These are phyloP conservation scores for Pichia gijzeniarum DNA, from an alignment of 805 yeast genomes.

Conservation along the genomic window DNA sequence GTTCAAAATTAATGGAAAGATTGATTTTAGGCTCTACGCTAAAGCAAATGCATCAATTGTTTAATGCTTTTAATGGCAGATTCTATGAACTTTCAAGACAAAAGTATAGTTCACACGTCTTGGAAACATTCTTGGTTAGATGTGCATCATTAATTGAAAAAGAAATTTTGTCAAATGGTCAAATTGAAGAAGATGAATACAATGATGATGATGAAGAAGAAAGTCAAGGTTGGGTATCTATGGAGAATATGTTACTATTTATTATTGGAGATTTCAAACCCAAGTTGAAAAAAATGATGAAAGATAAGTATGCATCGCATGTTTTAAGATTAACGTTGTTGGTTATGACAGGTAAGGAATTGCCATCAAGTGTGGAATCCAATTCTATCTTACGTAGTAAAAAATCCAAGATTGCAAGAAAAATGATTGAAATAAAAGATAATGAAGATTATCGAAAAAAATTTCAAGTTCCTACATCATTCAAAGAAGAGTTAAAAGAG, in stretches of 20 bases:
- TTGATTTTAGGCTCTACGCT: conserved; percentile 62
- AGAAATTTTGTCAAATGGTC: conserved; percentile 49
- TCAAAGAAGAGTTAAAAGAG: conserved; percentile 52
- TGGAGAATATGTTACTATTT: conserved; percentile 59
- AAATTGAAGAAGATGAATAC: conserved; percentile 31
- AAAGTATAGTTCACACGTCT: conserved; percentile 88
- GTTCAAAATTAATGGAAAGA: conserved; percentile 89
- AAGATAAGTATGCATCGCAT: conserved; percentile 84
- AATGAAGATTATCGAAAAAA: conserved; percentile 61
- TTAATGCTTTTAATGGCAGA: conserved; percentile 64
- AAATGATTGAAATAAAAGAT: conserved; percentile 84
- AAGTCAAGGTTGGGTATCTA: conserved; percentile 38
- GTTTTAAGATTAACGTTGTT: conserved; percentile 68
- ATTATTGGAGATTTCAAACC: conserved; percentile 66
- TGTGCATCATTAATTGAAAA: conserved; percentile 68
- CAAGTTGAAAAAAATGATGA: conserved; percentile 49
- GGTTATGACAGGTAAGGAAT: conserved; percentile 66
- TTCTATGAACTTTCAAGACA: conserved; percentile 74
- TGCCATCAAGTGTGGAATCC: conserved; percentile 65
- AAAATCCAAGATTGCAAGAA: conserved; percentile 81
- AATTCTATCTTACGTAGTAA: conserved; percentile 76
- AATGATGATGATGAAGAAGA: conserved; percentile 30
- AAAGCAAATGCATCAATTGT: conserved; percentile 57
- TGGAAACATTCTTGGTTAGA: conserved; percentile 77
- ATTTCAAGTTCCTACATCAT: conserved; percentile 65